Conservation (phyloP, 164 flowering plant species). For the grape (Vitis vinifera) region ASM3070453v1 NC_081808.1:19564501-19565000, state of each 20-base stretch:
- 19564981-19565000: constrained; percentile 82
- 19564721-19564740: constrained; percentile 79
- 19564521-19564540: constrained; percentile 80
- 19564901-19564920: too few relatives aligned
- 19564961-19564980: constrained; percentile 69
- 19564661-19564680: constrained; percentile 84
- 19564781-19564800: too few relatives aligned
- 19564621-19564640: constrained; percentile 85
- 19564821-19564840: too few relatives aligned
- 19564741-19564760: constrained; percentile 68
- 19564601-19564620: constrained; percentile 81
- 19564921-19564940: constrained; percentile 35
- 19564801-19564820: too few relatives aligned
- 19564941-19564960: constrained; percentile 69
- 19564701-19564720: constrained; percentile 56
- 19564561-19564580: constrained; percentile 62
- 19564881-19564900: too few relatives aligned
- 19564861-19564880: too few relatives aligned
- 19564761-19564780: constrained; percentile 50
- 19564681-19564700: constrained; percentile 81
- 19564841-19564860: too few relatives aligned
- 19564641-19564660: constrained; percentile 83
- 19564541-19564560: constrained; percentile 83
- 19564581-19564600: constrained; percentile 74
- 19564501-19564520: constrained; percentile 54